These are phyloP conservation scores for Asterella californica DNA, from an alignment of 225 moss, liverwort and hornwort genomes.

Conservation along the genomic window DNA sequence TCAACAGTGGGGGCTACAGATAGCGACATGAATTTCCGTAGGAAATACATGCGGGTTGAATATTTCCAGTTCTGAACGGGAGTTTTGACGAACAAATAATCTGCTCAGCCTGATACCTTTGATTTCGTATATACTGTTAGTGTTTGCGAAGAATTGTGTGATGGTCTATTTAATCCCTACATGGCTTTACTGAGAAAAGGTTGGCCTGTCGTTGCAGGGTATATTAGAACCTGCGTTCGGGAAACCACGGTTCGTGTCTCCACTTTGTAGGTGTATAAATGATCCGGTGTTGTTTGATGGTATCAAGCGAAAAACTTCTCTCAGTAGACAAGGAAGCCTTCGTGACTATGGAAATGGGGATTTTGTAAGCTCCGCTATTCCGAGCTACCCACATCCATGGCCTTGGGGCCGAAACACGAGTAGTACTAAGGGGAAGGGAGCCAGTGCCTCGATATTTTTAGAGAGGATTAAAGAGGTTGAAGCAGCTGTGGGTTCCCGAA, in stretches of 20 bases:
- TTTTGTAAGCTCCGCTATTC: slow-evolving; percentile 31
- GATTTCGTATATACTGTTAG: no score
- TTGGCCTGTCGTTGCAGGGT: slow-evolving; percentile 47
- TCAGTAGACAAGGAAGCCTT: slow-evolving; percentile 41
- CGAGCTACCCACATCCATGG: slow-evolving; percentile 62
- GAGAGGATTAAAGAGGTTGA: slow-evolving; percentile 94
- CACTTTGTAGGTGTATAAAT: slow-evolving; percentile 59
- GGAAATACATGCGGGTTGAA: neutral
- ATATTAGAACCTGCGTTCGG: slow-evolving; percentile 85
- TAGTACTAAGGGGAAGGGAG: slow-evolving; percentile 57
- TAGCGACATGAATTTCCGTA: neutral
- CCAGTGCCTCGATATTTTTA: slow-evolving; percentile 61
- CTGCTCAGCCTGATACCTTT: neutral
- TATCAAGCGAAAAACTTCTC: slow-evolving; percentile 26
- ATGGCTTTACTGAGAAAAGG: neutral
- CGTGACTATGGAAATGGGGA: slow-evolving; percentile 49
- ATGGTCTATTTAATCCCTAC: neutral
- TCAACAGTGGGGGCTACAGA: neutral
- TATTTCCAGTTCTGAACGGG: neutral
- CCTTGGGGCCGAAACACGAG: slow-evolving; percentile 65
- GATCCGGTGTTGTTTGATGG: slow-evolving; percentile 27
- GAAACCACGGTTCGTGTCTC: slow-evolving; percentile 57
- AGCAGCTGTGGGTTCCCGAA: slow-evolving; percentile 73
- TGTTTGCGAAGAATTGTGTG: no score
- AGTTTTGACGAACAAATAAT: neutral